Evolutionary conservation across 495 filamentous ascomycete genomes (phyloP), one percentile per base, ranked within the genome.

Genomic region (Tuber umbilicatum): DNA sequence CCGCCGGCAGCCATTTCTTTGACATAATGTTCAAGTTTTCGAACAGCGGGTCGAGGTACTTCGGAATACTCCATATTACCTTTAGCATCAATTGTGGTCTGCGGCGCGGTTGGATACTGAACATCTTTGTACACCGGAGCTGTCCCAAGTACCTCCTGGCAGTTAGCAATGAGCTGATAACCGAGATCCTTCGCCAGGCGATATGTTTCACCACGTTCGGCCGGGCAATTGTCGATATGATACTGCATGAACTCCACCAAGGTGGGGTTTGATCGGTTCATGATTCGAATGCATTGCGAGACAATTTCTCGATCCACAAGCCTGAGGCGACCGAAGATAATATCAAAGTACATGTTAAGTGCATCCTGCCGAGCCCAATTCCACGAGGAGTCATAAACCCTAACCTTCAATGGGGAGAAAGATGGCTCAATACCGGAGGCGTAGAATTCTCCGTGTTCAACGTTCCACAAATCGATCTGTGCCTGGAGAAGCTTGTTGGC

Each of bases 241-340:
- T 99, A 97, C 80, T 98, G 96, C 95, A 99, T 99, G 85, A 97
- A 98, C 77, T 99, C 94, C 68, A 99, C 88, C 16, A 99, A 90
- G 31, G 91, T 89, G 2, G 95, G 96, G 81, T 97, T 99, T 38
- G 95, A 97, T 40, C 94, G 91, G 86, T 97, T 99, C 95, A 99
- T 99, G 85, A 99, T 94, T 74, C 91, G 91, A 82, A 99, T 99
- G 84, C 95, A 98, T 81, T 92, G 94, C 83, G 94, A 97, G 80
- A 99, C 95, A 82, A 97, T 99, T 84, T 99, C 95, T 70, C 95
- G 92, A 80, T 99, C 95, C 19, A 99, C 92, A 37, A 90, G 92
- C 85, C 92, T 89, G 37, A 99, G 88, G 69, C 96, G 89, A 68
- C 95, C 95, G 78, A 99, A 99, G 81, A 99, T 97, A 80, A 99